Evolutionary conservation across 2,329 filamentous ascomycete species (phyloP), one percentile per base, ranked within the genome.

Genomic region (Alternaria sp.): DNA sequence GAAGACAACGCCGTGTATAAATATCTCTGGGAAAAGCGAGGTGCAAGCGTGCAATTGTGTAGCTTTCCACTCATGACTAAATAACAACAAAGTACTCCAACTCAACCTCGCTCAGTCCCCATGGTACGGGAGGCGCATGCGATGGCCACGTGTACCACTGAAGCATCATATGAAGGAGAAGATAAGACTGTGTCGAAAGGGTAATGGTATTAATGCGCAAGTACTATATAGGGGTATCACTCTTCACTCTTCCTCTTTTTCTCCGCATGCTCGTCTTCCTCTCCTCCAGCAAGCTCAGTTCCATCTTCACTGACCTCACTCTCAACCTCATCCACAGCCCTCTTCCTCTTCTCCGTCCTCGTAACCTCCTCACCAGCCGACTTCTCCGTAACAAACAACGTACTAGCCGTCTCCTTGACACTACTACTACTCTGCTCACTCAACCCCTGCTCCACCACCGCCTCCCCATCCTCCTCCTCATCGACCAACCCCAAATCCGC

Each of bases 1-100:
- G 59, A 59, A 60, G 63, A 25, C 54, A 66, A 47, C 54, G 65
- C 23, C 45, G 49, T 76, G 74, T 77, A 76, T 67, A 72, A 69
- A 66, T 70, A 74, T 61, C 23, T 54, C 44, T 46, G 17, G 51
- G 26, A 67, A 68, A 68, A 67, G 57, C 65, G 57, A 57, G 56
- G 55, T 64, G 67, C 65, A 56, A 69, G 68, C 66, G 68, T 65
- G 64, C 57, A 43, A 61, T 57, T 66, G 64, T 49, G 64, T 71
- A 73, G 67, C 71, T 75, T 77, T 75, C 74, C 74, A 77, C 74
- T 77, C 74, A 70, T 75, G 72, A 72, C 64, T 71, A 68, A 72
- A 67, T 69, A 73, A 54, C 54, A 59, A 46, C 40, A 62, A 59
- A 68, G 45, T 26, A 58, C 64, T 65, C 54, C 30, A 52, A 52